phyloP scores from a whole-genome alignment of 169 alveolate species.

The Babesia ovata region DNA sequence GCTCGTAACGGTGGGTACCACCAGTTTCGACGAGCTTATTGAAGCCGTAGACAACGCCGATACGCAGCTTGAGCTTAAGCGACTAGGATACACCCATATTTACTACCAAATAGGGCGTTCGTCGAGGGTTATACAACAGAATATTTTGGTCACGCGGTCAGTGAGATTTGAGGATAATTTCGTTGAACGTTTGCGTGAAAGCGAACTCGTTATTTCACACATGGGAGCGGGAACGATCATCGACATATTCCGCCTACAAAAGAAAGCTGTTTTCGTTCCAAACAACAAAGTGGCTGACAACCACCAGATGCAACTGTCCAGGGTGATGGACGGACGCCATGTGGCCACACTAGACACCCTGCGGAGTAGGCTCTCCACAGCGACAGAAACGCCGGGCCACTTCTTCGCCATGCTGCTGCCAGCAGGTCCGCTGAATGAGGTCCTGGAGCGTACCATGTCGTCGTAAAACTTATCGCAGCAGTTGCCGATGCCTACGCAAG shows the following conservation, averaged over 20 bases:
- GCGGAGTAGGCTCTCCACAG: constrained; percentile 19
- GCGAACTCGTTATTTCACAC: constrained; percentile 82
- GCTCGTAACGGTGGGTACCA: constrained; percentile 66
- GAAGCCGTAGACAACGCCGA: constrained; percentile 39
- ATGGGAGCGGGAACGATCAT: constrained; percentile 86
- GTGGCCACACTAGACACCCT: constrained; percentile 51
- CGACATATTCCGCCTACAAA: constrained; percentile 76
- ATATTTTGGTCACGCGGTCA: constrained; percentile 16
- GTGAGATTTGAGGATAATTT: constrained; percentile 69
- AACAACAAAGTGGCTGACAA: constrained; percentile 78
- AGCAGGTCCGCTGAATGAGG: constrained; percentile 36
- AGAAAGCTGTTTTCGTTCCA: constrained; percentile 80
- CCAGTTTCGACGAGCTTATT: constrained; percentile 55
- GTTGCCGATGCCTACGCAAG: background rate
- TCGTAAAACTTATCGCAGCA: background rate
- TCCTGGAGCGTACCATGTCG: constrained; percentile 8
- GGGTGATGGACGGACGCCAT: constrained; percentile 42
- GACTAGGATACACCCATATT: constrained; percentile 55
- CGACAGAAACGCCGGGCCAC: constrained; percentile 45
- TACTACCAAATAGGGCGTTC: constrained; percentile 56
- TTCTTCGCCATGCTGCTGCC: constrained; percentile 37
- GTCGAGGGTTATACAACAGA: background rate
- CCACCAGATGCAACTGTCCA: constrained; percentile 82
- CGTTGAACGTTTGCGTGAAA: constrained; percentile 50
- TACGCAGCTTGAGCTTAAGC: constrained; percentile 35